phyloP scores from a whole-genome alignment of 1,139 yeast species.

The Kurtzmaniella natalensis region DNA sequence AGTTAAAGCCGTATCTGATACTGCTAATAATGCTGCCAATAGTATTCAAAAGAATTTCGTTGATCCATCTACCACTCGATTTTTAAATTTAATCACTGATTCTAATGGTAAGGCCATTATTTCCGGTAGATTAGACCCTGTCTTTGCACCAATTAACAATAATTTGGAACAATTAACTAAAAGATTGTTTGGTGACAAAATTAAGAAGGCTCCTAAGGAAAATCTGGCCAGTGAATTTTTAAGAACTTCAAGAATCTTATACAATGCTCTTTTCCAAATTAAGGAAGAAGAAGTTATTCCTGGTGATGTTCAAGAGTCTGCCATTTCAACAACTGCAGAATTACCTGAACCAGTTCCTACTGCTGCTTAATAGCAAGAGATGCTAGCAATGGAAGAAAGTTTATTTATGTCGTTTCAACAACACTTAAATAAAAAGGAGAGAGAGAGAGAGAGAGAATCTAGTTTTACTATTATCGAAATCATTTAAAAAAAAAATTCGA shows the following conservation, averaged over 20 bases:
- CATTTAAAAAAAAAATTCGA: not conserved
- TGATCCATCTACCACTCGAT: conserved; percentile 42
- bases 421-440: too few relatives aligned
- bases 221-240: conserved; percentile 49
- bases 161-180: conserved; percentile 43
- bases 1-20: conserved; percentile 25
- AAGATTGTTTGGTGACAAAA: conserved; percentile 20
- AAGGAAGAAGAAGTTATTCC: not conserved
- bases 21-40: conserved; percentile 25
- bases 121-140: conserved; percentile 58
- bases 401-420: too few relatives aligned
- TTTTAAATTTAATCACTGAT: conserved; percentile 41
- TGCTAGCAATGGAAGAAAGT: too few relatives aligned
- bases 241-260: conserved; percentile 41
- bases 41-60: conserved; percentile 20
- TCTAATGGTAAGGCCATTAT: conserved; percentile 59
- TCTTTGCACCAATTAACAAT: conserved; percentile 57
- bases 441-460: too few relatives aligned
- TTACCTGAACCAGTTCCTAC: not conserved
- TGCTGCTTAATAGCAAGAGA: conserved; percentile 1
- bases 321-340: not conserved
- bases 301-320: not conserved
- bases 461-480: not conserved
- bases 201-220: conserved; percentile 35
- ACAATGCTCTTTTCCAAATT: conserved; percentile 24